Base-by-base conservation (phyloP, 2,329 filamentous ascomycete genomes). In the Botrytis pseudocinerea region DNA sequence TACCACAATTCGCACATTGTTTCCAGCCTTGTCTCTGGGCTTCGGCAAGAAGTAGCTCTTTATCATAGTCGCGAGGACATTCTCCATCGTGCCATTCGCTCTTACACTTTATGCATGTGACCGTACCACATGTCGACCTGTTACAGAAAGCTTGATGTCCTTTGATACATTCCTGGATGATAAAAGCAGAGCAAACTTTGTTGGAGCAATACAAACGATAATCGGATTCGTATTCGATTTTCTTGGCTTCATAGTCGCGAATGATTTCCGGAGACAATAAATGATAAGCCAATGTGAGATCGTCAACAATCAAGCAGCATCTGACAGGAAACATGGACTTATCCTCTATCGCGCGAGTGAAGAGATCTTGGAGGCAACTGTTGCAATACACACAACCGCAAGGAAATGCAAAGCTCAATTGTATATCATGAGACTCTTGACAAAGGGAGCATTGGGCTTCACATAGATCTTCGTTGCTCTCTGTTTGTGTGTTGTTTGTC, bases 71-170 rank as follows among this genome's bases (percentile, higher is more conserved):
- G 6, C 14, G 40, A 42, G 51, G 25, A 69, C 51, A 61, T 44
- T 35, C 51, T 59, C 54, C 51, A 20, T 59, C 28, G 22, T 69
- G 66, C 48, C 40, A 57, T 59, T 32, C 20, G n/a, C 35, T 51
- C 20, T 69, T 69, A n/a, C 66, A 69, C 20, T 42, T 44, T 62
- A 25, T 44, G 16, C 68, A 70, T 18, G 68, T 62, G 2, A 46
- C 28, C 4, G 38, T 60, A 46, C n/a, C 16, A 6, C 68, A 70
- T 25, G 48, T 8, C 16, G 54, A 42, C 1, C 40, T 66, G 2
- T 46, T 1, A 32, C 54, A 70, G 20, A 70, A n/a, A 61, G 48
- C 68, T 46, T 70, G 20, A 35, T 25, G 38, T 25, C n/a, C 42
- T 32, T 18, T 22, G 25, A 46, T 62, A 42, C 25, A 2, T 9